Evolutionary conservation across 2,329 filamentous ascomycete genomes (phyloP), one percentile per base, ranked within the genome.

Genomic region (Colletotrichum chrysophilum): DNA sequence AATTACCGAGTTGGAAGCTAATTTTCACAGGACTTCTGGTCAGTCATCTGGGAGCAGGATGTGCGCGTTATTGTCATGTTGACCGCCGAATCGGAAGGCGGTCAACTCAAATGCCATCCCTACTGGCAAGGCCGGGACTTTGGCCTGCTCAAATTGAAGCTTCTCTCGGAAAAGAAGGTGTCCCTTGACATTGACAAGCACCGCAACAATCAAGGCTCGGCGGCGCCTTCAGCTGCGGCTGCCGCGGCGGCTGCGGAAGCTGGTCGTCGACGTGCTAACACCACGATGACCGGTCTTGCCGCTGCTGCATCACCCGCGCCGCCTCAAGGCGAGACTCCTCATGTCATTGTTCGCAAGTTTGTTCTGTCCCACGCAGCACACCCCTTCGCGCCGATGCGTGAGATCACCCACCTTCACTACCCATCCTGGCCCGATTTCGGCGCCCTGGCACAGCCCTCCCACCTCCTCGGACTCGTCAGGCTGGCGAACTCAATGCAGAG

Each of bases 391-490:
- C 94, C 95, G 0, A 94, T 98, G 78, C 94, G 96, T 28, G 96
- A 98, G 84, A 94, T 99, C 77, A 98, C 96, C 0, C 97, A 99
- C 79, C 87, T 99, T 16, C 96, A 98, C 82, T 98, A 98, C 83
- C 93, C 95, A 0, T 93, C 94, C n/a, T 99, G 97, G 97, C 97
- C 97, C 0, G 97, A 99, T 81, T 98, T 98, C 84, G 97, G 97
- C 24, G 94, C 96, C 0, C 96, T 96, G 0, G 96, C 97, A 0
- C 94, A 97, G 80, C 96, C 97, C 2, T 92, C 92, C 7, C 96
- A 98, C 80, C 89, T 99, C 3, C 89, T 99, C 18, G 94, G 94
- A 3, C 86, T 99, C 18, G 94, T 98, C n/a, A 96, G 98, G 83
- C 91, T 98, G 68, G 95, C 94, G 80, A 97, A 95, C 80, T 88